Base-by-base conservation (phyloP, 495 filamentous ascomycete genomes). In the Rhypophila decipiens region DNA sequence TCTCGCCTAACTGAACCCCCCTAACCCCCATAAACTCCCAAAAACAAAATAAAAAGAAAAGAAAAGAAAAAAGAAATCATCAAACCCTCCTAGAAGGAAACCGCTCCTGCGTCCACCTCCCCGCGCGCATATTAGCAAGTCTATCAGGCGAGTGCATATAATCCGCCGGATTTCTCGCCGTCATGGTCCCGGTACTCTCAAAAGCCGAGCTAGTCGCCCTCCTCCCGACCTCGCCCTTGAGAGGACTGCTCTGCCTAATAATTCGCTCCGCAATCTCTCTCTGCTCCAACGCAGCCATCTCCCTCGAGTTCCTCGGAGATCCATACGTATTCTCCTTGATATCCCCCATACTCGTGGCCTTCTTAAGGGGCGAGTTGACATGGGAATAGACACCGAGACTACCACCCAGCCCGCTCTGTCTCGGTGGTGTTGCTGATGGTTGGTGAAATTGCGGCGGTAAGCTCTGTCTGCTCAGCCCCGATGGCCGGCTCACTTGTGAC, bases 371-470 rank as follows among this genome's bases (percentile, higher is more conserved):
- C 10, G 86, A 90, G 44, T 85, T 84, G n/a, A 83, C 78, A 61
- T 94, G 86, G 1, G 79, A 80, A 66, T 79, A 90, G 5, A 91
- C 72, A 7, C 88, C 88, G 23, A 95, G 69, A 60, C 79, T 91
- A 12, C 90, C 90, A 35, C 90, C 89, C 56, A 59, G 52, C 24
- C 57, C 31, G 19, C n/a, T n/a, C n/a, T n/a, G n/a, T n/a, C n/a
- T n/a, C n/a, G n/a, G n/a, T n/a, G n/a, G n/a, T n/a, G n/a, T n/a
- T n/a, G 43, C 29, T 10, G 46, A 19, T 13, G 45, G 50, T 31
- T 24, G 42, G 18, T 43, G 21, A 11, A 45, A 17, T n/a, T 43
- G 52, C 42, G 39, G 17, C 21, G 47, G 55, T 19, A 62, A 24
- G 20, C 53, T 57, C 34, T 51, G 39, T 5, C 56, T 45, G n/a